These are phyloP conservation scores for Fusarium foetens DNA, from an alignment of 2,329 filamentous ascomycete genomes.

Conservation along the genomic window DNA sequence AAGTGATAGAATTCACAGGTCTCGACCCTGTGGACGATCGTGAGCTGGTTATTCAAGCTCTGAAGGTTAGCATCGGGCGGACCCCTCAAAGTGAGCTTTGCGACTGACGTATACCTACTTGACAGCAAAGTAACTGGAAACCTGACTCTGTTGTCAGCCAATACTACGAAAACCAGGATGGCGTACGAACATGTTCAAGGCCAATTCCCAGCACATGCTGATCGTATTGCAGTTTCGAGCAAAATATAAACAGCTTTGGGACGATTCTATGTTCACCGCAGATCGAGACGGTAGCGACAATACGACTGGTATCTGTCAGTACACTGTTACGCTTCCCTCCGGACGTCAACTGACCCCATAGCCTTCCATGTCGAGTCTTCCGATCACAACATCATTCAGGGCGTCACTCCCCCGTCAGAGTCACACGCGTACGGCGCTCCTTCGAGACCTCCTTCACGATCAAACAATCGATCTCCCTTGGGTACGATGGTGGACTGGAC, in stretches of 20 bases:
- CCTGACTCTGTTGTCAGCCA: constrained; percentile 61
- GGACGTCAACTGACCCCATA: constrained; percentile 45
- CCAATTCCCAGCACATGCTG: constrained; percentile 15
- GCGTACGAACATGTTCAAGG: constrained; percentile 39
- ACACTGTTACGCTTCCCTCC: neutral
- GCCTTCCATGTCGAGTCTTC: constrained; percentile 68
- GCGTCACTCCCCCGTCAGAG: constrained; percentile 54
- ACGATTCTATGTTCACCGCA: constrained; percentile 63
- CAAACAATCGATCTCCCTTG: constrained; percentile 66
- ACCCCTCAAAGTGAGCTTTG: neutral
- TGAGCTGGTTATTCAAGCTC: constrained; percentile 53
- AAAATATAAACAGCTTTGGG: constrained; percentile 62
- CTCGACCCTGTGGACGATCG: constrained; percentile 52
- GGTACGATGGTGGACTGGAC: constrained; percentile 62
- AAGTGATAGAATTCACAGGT: constrained; percentile 56
- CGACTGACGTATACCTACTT: constrained; percentile 16
- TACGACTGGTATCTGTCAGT: constrained; percentile 58
- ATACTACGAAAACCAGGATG: constrained; percentile 60
- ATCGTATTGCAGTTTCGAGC: constrained; percentile 53
- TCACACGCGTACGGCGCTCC: constrained; percentile 59
- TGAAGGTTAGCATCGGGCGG: constrained; percentile 50
- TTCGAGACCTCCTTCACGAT: constrained; percentile 71
- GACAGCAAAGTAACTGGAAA: constrained; percentile 56
- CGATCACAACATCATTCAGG: constrained; percentile 56
- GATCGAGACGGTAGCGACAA: constrained; percentile 62